Conservation (phyloP, 2,329 filamentous ascomycete genomes). For the Xylaria sp. region DNA sequence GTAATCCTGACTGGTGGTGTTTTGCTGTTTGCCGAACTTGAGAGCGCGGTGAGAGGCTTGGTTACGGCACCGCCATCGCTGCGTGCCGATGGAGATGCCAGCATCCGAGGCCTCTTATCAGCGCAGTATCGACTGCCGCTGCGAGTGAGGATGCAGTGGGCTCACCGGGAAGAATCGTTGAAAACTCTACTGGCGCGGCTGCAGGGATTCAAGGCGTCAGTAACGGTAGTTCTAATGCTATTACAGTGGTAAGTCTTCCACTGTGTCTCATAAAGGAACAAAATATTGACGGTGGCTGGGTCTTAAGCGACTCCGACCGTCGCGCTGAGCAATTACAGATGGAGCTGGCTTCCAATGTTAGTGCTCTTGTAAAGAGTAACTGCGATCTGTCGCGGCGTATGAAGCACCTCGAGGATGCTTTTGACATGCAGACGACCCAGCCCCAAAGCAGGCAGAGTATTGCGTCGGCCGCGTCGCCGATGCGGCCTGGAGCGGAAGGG, state of each 20-base stretch:
- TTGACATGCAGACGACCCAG: constrained; percentile 9
- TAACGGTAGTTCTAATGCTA: constrained; percentile 14
- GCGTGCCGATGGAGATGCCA: background rate
- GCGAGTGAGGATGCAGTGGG: constrained; percentile 9
- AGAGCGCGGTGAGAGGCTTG: constrained; percentile 13
- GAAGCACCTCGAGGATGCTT: constrained; percentile 13
- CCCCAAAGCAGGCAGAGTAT: background rate
- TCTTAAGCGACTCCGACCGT: constrained; percentile 12
- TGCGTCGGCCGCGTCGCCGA: background rate
- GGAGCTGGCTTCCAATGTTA: constrained; percentile 7
- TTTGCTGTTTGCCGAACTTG: constrained; percentile 23
- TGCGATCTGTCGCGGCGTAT: constrained; percentile 16
- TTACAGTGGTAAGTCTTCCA: constrained; percentile 15
- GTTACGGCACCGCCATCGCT: background rate
- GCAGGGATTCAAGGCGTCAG: constrained; percentile 18
- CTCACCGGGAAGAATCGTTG: constrained; percentile 8
- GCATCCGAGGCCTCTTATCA: background rate
- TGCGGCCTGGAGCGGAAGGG: background rate
- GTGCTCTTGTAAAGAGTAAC: constrained; percentile 14
- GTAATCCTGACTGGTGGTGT: constrained; percentile 14
- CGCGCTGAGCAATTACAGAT: constrained; percentile 13
- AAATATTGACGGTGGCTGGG: background rate
- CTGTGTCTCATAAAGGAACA: background rate
- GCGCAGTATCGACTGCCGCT: background rate
- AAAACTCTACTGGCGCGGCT: background rate